Evolutionary conservation across 2,329 filamentous ascomycete genomes (phyloP).

Genomic region (Neofusicoccum cordaticola): DNA sequence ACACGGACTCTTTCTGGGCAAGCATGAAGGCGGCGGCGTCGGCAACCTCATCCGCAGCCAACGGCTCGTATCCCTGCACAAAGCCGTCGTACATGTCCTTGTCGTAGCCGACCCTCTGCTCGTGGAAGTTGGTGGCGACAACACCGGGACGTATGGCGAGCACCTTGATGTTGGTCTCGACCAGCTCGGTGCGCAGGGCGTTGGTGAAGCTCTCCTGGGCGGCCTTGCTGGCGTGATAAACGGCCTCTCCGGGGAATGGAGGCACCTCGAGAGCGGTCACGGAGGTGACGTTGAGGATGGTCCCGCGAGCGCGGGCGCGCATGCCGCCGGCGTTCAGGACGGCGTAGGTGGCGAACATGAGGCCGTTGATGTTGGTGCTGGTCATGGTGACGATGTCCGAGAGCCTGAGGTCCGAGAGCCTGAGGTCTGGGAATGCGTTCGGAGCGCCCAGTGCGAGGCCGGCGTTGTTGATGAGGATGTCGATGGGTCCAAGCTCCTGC

Average conservation of each 20-base stretch:
- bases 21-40: conserved; percentile 46
- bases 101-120: conserved; percentile 45
- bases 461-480: conserved; percentile 50
- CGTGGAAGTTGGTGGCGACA: conserved; percentile 51
- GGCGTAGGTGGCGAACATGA: conserved; percentile 47
- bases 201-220: conserved; percentile 51
- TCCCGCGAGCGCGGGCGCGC: conserved; percentile 39
- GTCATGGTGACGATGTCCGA: conserved; percentile 47
- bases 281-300: conserved; percentile 50
- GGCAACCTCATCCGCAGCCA: conserved; percentile 45
- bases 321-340: conserved; percentile 44
- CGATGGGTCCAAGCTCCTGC: conserved; percentile 32
- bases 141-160: conserved; percentile 47
- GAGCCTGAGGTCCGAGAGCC: conserved; percentile 40
- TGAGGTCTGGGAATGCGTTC: conserved; percentile 40
- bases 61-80: conserved; percentile 45
- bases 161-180: conserved; percentile 48
- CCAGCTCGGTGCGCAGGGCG: conserved; percentile 47
- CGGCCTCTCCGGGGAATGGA: conserved; percentile 49
- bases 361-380: conserved; percentile 48
- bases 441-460: conserved; percentile 50
- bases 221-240: conserved; percentile 50
- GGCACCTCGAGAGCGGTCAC: conserved; percentile 48
- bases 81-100: conserved; percentile 43
- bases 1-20: conserved; percentile 38